These are phyloP conservation scores for Saccharomycopsis vini DNA, from an alignment of 805 yeast species.

Conservation along the genomic window DNA sequence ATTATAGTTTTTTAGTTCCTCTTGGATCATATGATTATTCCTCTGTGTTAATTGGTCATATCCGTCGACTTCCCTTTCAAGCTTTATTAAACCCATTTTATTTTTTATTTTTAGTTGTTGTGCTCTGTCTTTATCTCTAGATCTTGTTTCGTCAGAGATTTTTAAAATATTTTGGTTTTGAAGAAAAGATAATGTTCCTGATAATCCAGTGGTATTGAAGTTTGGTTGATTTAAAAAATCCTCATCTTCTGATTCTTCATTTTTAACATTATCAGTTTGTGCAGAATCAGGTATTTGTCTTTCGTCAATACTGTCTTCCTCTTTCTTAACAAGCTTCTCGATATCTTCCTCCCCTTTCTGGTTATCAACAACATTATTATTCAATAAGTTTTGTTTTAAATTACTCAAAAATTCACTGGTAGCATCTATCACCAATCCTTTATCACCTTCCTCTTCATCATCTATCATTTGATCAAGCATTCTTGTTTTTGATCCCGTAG, in stretches of 20 bases:
- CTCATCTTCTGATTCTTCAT: not conserved
- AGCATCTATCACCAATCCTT: conserved; percentile 24
- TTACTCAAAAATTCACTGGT: conserved; percentile 26
- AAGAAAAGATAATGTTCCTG: conserved; percentile 12
- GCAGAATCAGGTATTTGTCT: not conserved
- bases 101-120: conserved; percentile 20
- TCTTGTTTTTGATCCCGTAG: conserved; percentile 3
- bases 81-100: conserved; percentile 1
- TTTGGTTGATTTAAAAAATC: conserved; percentile 6
- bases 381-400: conserved; percentile 19
- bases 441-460: conserved; percentile 11
- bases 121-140: conserved; percentile 24
- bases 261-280: not conserved
- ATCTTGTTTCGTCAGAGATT: conserved; percentile 8
- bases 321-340: conserved; percentile 1
- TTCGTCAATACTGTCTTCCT: too few relatives aligned
- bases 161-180: conserved; percentile 9
- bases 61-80: not conserved
- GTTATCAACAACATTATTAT: not conserved
- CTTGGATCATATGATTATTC: conserved; percentile 6
- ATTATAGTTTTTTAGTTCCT: conserved; percentile 28
- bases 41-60: too few relatives aligned
- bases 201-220: conserved; percentile 12
- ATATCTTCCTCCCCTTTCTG: not conserved
- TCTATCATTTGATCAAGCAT: conserved; percentile 1